phyloP scores from a whole-genome alignment of 2,329 filamentous ascomycete genomes.

The Ophiostoma novo-ulmi region DNA sequence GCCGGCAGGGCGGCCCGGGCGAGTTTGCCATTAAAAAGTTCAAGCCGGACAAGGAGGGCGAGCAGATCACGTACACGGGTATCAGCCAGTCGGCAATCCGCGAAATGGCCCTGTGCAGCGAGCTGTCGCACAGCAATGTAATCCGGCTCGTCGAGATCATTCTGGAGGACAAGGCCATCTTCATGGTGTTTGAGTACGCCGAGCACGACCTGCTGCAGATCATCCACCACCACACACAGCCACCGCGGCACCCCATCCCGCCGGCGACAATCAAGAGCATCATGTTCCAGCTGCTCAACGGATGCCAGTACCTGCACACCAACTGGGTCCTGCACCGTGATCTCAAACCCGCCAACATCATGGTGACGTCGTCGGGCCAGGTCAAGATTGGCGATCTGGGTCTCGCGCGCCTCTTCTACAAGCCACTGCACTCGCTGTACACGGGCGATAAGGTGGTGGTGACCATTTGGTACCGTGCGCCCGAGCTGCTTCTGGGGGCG shows the following conservation, averaged over 20 bases:
- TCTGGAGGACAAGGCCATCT: constrained; percentile 97
- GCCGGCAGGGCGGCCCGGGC: constrained; percentile 65
- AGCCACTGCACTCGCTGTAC: constrained; percentile 86
- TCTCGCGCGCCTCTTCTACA: constrained; percentile 86
- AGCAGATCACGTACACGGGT: constrained; percentile 88
- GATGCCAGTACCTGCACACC: constrained; percentile 86
- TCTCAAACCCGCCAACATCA: constrained; percentile 96
- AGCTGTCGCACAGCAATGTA: constrained; percentile 82
- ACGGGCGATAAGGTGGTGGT: constrained; percentile 96
- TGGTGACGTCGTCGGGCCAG: constrained; percentile 85
- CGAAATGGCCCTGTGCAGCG: constrained; percentile 95
- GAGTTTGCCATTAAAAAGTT: constrained; percentile 99
- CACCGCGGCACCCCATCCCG: constrained; percentile 80
- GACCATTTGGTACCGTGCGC: constrained; percentile 97
- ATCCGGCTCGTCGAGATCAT: constrained; percentile 93
- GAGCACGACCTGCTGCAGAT: constrained; percentile 97
- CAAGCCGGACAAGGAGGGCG: constrained; percentile 97
- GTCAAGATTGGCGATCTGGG: constrained; percentile 95
- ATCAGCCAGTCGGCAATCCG: constrained; percentile 96
- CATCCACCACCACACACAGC: constrained; percentile 93
- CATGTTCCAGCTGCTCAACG: constrained; percentile 92
- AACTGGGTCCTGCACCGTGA: constrained; percentile 98
- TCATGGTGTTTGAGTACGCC: constrained; percentile 98
- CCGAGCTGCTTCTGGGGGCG: constrained; percentile 84
- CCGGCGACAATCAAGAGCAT: constrained; percentile 86